Evolutionary conservation across 1,139 yeast species (phyloP).

Genomic region (Chernovozyma aurita): DNA sequence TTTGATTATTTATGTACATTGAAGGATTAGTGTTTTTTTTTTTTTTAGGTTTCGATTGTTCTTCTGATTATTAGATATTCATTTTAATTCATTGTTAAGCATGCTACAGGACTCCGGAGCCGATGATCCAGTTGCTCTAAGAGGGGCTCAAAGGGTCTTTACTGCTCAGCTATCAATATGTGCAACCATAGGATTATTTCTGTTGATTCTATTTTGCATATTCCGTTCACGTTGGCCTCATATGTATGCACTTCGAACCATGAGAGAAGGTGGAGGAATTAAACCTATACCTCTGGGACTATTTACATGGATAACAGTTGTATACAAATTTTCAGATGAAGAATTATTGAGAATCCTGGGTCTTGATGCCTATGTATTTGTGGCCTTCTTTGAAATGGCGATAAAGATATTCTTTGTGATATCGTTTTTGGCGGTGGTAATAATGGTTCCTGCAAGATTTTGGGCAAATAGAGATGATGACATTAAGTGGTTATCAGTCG

Average conservation of each 20-base stretch:
- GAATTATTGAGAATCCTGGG: conserved; percentile 40
- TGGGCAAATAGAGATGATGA: conserved; percentile 45
- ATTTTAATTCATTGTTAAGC: no score
- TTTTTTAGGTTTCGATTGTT: no score
- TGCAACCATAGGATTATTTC: conserved; percentile 29
- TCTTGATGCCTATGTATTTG: conserved; percentile 43
- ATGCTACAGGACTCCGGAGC: conserved; percentile 11
- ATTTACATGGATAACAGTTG: conserved; percentile 39
- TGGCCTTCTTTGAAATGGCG: conserved; percentile 44
- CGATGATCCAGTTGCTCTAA: conserved; percentile 23
- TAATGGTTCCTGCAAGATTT: conserved; percentile 42
- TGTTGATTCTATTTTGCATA: conserved; percentile 37
- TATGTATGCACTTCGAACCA: conserved; percentile 46
- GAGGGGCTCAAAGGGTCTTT: conserved; percentile 44
- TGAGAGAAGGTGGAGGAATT: conserved; percentile 28
- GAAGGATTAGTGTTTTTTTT: no score
- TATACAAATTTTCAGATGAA: conserved; percentile 35
- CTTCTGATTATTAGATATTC: no score
- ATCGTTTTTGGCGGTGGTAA: conserved; percentile 33
- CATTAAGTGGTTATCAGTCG: conserved; percentile 20
- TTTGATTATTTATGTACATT: no score
- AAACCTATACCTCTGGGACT: conserved; percentile 34
- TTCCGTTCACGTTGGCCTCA: conserved; percentile 47
- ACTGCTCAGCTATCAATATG: conserved; percentile 40
- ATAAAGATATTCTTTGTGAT: conserved; percentile 34